Percentiles rank a stretch among this genome's conserved stretches.
Conservation (phyloP, 495 filamentous ascomycete genomes). For the Aspergillus diversus region DNA sequence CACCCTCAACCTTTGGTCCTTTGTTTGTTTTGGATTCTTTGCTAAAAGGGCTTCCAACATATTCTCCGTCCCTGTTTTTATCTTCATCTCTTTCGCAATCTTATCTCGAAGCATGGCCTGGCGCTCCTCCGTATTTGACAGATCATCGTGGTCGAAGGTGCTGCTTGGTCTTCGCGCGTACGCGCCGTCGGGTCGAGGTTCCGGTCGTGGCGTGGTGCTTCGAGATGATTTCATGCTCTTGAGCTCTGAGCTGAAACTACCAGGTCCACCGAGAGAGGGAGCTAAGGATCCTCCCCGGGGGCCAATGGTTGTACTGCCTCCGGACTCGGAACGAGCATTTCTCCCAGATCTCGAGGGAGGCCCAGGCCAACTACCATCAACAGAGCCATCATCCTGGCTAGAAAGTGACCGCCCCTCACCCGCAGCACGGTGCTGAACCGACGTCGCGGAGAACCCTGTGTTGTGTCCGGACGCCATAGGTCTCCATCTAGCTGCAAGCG, state of each 20-base stretch:
- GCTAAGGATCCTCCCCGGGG: conserved; percentile 64
- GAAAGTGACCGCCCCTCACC: conserved; percentile 58
- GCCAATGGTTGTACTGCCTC: conserved; percentile 62
- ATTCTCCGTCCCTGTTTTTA: conserved; percentile 96
- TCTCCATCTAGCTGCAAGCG: conserved; percentile 49
- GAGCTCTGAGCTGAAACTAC: conserved; percentile 91
- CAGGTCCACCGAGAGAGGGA: conserved; percentile 70
- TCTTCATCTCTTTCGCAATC: conserved; percentile 93
- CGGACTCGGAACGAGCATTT: conserved; percentile 60
- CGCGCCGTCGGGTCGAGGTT: conserved; percentile 68
- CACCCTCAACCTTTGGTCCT: conserved; percentile 83
- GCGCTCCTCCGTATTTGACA: conserved; percentile 68
- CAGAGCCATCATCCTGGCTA: conserved; percentile 58
- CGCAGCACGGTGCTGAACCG: conserved; percentile 67
- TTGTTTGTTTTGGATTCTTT: conserved; percentile 96
- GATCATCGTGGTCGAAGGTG: conserved; percentile 64
- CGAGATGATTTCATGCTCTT: conserved; percentile 73
- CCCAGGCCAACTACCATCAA: conserved; percentile 53
- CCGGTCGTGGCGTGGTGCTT: conserved; percentile 68
- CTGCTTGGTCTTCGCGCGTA: conserved; percentile 59
- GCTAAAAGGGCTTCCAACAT: conserved; percentile 88
- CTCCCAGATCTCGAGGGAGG: conserved; percentile 40
- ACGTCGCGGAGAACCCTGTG: conserved; percentile 63
- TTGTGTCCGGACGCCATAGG: conserved; percentile 55
- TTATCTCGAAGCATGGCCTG: conserved; percentile 74